Percentiles rank a stretch among this genome's conserved stretches.
These are phyloP conservation scores for Phyllosticta citribraziliensis DNA, from an alignment of 2,329 filamentous ascomycete species.

Conservation along the genomic window DNA sequence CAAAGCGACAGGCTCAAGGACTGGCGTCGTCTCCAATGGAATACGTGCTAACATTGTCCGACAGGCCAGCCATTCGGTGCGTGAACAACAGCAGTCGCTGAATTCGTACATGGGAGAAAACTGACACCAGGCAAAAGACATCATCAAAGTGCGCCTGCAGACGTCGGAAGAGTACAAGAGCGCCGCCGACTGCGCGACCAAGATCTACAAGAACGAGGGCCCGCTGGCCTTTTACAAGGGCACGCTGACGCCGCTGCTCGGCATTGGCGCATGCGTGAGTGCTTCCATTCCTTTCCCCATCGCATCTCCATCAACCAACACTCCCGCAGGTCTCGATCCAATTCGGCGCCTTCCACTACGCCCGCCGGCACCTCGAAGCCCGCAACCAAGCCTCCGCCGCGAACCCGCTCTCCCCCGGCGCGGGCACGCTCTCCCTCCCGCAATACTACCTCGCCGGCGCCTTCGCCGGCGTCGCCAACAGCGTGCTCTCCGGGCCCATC, in stretches of 20 bases:
- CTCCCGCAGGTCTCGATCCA: conserved; percentile 63
- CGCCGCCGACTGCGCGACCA: conserved; percentile 68
- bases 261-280: conserved; percentile 85
- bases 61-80: conserved; percentile 57
- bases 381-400: conserved; percentile 45
- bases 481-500: conserved; percentile 77
- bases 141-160: conserved; percentile 94
- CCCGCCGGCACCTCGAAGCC: conserved; percentile 74
- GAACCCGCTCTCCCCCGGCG: conserved; percentile 21
- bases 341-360: conserved; percentile 93
- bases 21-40: no score
- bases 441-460: conserved; percentile 90
- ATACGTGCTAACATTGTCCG: background rate
- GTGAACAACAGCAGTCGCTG: conserved; percentile 13
- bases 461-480: conserved; percentile 87
- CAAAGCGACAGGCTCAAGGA: no score
- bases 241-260: conserved; percentile 85
- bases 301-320: background rate
- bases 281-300: background rate
- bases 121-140: conserved; percentile 48
- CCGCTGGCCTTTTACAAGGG: conserved; percentile 95
- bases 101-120: background rate
- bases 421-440: conserved; percentile 53
- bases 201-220: conserved; percentile 83
- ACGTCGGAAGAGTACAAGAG: conserved; percentile 73